Base-by-base conservation (phyloP, 2,329 filamentous ascomycete species). In the Aspergillus uvarum region DNA sequence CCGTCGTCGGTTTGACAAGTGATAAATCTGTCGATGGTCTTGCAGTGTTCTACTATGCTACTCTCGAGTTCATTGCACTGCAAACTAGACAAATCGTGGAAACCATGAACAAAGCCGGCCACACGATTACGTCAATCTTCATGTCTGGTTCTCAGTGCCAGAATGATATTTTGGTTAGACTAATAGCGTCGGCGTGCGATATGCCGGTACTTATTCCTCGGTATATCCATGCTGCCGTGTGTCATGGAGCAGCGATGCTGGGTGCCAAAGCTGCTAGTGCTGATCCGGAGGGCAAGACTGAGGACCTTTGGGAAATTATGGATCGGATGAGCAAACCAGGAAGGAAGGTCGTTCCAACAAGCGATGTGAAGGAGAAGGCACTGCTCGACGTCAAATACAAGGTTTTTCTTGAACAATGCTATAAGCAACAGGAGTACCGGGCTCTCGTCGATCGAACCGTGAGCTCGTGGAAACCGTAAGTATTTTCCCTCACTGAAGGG, bases 61-160 rank as follows among this genome's bases (percentile, higher is more conserved):
- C 94, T 3, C 92, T 99, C 86, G 95, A 99, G 79, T 98, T 98
- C 78, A 98, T 99, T 70, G 93, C 95, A 31, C 85, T 98, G 76
- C 95, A 99, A 78, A 99, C 95, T 0, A 88, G 91, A 60, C 95
- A 99, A 77, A 99, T 99, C 70, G 85, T 99, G 65, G 89, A 96
- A 70, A 85, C 89, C 38, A 97, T 99, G 93, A 99, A 98, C 82
- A 81, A 85, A 51, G 83, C 92, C 1, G 95, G 95, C 10, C 95
- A 99, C 79, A 82, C 85, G 67, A 93, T 99, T 75, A 87, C 84
- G 53, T 94, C 89, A 64, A 96, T 99, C 77, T 99, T 98, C 85
- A 98, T 99, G 95, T 96, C 92, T 4, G 95, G 95, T 62, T 96
- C 91, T 11, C 95, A 98, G 76, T 99, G 95, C 81, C 93, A 97